Percentiles rank a stretch among this genome's conserved stretches.
These are phyloP conservation scores for Blastobotrys parvus DNA, from an alignment of 805 yeast species.

Conservation along the genomic window DNA sequence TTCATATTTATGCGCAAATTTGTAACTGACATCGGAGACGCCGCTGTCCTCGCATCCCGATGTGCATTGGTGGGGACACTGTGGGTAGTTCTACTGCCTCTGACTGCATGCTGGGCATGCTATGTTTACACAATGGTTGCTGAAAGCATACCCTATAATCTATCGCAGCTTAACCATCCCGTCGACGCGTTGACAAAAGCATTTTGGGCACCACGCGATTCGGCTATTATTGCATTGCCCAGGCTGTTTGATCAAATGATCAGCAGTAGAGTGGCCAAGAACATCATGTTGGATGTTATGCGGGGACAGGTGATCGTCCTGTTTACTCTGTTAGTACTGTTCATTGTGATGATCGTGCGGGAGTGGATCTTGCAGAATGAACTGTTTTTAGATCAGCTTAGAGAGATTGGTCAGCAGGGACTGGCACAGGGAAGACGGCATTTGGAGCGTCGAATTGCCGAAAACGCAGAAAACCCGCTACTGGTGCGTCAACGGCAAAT, in stretches of 20 bases:
- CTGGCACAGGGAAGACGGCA: not conserved
- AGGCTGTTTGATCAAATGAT: constrained; percentile 1
- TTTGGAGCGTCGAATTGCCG: not conserved
- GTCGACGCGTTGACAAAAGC: not conserved
- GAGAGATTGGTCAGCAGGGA: constrained; percentile 2
- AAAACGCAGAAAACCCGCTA: not conserved
- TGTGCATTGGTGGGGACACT: constrained; percentile 14
- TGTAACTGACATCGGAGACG: constrained; percentile 13
- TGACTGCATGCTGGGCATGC: constrained; percentile 15
- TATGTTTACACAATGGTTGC: constrained; percentile 16
- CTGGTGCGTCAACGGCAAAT: not conserved
- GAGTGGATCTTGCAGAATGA: constrained; percentile 30
- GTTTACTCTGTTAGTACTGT: constrained; percentile 21
- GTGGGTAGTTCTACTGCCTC: constrained; percentile 24
- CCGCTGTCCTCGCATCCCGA: constrained; percentile 16
- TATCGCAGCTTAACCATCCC: not conserved
- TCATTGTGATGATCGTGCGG: constrained; percentile 34
- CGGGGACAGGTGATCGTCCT: constrained; percentile 26
- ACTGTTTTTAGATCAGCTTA: constrained; percentile 17
- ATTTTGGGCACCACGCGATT: not conserved
- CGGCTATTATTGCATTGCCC: constrained; percentile 7
- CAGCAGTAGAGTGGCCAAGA: not conserved
- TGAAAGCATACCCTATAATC: constrained; percentile 15
- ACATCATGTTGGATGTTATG: constrained; percentile 13
- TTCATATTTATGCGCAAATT: constrained; percentile 38